These are phyloP conservation scores for Acarospora socialis DNA, from an alignment of 2,329 filamentous ascomycete genomes.

Conservation along the genomic window DNA sequence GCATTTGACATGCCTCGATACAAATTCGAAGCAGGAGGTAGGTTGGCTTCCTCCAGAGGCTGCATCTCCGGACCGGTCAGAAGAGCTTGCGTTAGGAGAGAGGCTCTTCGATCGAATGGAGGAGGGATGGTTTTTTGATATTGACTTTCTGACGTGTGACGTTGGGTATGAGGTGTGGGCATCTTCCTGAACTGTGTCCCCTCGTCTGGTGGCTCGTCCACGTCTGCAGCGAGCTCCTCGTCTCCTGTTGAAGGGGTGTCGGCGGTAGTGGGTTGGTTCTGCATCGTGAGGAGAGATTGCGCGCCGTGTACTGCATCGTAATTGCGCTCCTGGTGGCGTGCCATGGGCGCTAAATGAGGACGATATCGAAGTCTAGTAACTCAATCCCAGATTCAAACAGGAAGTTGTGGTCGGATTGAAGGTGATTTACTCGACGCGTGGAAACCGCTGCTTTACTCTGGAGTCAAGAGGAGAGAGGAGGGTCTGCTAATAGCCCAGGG, in stretches of 20 bases:
- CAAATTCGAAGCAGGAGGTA: slow-evolving; percentile 16
- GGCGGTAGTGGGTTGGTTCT: slow-evolving; percentile 28
- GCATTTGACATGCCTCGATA: slow-evolving; percentile 35
- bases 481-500: too few species aligned
- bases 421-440: too few species aligned
- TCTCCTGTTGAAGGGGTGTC: slow-evolving; percentile 28
- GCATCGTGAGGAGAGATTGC: slow-evolving; percentile 30
- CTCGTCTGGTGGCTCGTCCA: slow-evolving; percentile 76
- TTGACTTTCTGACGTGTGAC: slow-evolving; percentile 19
- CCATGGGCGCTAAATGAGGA: slow-evolving; percentile 20
- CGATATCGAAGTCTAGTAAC: too few species aligned
- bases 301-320: slow-evolving; percentile 16
- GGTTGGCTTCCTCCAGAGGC: slow-evolving; percentile 17
- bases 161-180: slow-evolving; percentile 17
- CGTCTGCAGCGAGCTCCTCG: slow-evolving; percentile 57
- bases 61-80: slow-evolving; percentile 39
- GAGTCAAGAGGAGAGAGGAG: too few species aligned
- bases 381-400: too few species aligned
- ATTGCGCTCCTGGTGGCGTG: slow-evolving; percentile 20
- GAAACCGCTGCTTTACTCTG: too few species aligned
- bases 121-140: slow-evolving; percentile 36
- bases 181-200: slow-evolving; percentile 16
- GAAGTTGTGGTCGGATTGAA: too few species aligned
- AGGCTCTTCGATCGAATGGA: slow-evolving; percentile 50
- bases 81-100: slow-evolving; percentile 75